Evolutionary conservation across 2,329 filamentous ascomycete genomes (phyloP).

Genomic region (Penicillium sp.): DNA sequence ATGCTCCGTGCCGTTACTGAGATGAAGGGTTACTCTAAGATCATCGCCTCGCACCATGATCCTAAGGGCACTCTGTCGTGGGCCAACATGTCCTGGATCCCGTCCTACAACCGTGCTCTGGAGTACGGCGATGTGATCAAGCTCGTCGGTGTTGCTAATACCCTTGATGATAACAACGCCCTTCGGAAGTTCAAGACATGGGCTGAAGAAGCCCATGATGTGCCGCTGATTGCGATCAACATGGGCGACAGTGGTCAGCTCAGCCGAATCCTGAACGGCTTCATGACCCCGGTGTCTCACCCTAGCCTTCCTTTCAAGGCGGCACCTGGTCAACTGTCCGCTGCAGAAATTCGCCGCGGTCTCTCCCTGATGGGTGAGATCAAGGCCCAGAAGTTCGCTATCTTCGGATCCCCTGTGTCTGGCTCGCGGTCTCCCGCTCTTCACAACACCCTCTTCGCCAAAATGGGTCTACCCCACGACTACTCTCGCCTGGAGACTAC

Average conservation of each 20-base stretch:
- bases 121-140: constrained; percentile 92
- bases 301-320: constrained; percentile 82
- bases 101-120: constrained; percentile 78
- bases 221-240: constrained; percentile 89
- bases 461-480: constrained; percentile 71
- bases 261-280: constrained; percentile 79
- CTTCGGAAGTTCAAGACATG: constrained; percentile 71
- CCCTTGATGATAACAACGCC: constrained; percentile 75
- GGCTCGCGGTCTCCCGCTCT: constrained; percentile 77
- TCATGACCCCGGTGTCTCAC: constrained; percentile 91
- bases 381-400: constrained; percentile 64
- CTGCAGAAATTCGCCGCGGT: constrained; percentile 73
- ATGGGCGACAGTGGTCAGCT: constrained; percentile 85
- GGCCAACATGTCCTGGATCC: constrained; percentile 86
- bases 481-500: constrained; percentile 72
- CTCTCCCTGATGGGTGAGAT: constrained; percentile 72
- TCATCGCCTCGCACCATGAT: constrained; percentile 95
- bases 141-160: constrained; percentile 71
- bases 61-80: constrained; percentile 69
- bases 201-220: constrained; percentile 62
- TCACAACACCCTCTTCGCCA: constrained; percentile 74
- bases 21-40: constrained; percentile 62
- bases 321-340: constrained; percentile 85
- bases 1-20: constrained; percentile 61
- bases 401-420: constrained; percentile 78